These are phyloP conservation scores for Dipteronia dyeriana DNA, from an alignment of 345 rosid genomes.

Conservation along the genomic window DNA sequence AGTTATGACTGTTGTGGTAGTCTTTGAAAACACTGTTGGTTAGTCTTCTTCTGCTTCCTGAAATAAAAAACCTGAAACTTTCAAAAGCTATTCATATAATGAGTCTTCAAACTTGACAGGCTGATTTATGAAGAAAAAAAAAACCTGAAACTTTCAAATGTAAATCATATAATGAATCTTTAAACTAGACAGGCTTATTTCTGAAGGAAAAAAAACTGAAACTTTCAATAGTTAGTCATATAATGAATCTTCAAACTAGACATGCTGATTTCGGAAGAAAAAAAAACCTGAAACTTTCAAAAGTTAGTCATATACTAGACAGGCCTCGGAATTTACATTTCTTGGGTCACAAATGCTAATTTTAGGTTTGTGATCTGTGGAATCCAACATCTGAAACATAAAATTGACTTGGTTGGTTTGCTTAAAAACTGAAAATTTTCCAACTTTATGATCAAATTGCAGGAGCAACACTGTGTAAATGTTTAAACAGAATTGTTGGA, in stretches of 20 bases:
- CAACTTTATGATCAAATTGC: slow-evolving; percentile 13
- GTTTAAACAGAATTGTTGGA: slow-evolving; percentile 45
- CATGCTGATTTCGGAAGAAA: too few species aligned
- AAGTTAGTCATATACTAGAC: too few species aligned
- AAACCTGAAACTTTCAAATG: not conserved
- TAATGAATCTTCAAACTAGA: too few species aligned
- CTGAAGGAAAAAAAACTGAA: too few species aligned
- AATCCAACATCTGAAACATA: not conserved
- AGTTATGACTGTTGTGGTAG: slow-evolving; percentile 56
- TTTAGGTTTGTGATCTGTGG: not conserved
- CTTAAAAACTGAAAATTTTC: not conserved
- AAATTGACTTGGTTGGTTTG: not conserved
- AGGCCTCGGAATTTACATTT: not conserved
- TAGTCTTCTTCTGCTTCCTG: slow-evolving; percentile 7
- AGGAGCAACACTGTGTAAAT: slow-evolving; percentile 44
- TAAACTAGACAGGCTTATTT: not conserved
- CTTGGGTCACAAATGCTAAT: not conserved
- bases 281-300: too few species aligned
- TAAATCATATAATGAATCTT: not conserved
- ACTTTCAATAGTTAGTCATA: too few species aligned
- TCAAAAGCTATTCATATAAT: not conserved
- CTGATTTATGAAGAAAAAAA: not conserved
- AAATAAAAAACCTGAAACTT: not conserved
- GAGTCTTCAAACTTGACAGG: not conserved
- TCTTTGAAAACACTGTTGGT: slow-evolving; percentile 48